These are phyloP conservation scores for Forsythia suspensa DNA, from an alignment of 257 asterid species.

Conservation along the genomic window DNA sequence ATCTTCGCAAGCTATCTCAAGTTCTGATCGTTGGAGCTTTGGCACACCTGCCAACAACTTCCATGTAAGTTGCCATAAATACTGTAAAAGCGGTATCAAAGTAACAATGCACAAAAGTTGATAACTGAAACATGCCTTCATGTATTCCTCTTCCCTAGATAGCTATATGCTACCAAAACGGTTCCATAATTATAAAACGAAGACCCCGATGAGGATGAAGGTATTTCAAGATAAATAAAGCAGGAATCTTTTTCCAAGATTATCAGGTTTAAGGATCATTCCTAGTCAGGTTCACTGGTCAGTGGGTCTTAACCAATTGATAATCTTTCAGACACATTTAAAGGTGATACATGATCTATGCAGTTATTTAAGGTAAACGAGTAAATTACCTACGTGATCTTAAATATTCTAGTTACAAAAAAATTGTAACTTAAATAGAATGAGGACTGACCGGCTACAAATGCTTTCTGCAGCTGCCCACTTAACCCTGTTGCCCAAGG, in stretches of 20 bases:
- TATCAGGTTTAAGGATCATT: background rate
- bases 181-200: background rate
- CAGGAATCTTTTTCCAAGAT: background rate
- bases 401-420: no score
- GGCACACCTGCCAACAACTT: slow-evolving; percentile 74
- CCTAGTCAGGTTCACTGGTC: background rate
- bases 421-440: background rate
- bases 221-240: background rate
- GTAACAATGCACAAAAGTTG: background rate
- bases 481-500: slow-evolving; percentile 96
- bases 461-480: slow-evolving; percentile 94
- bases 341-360: background rate
- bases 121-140: background rate
- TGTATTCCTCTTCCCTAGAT: background rate
- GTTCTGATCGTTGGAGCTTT: slow-evolving; percentile 76
- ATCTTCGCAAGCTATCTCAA: slow-evolving; percentile 93
- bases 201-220: background rate
- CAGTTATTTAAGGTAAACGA: background rate
- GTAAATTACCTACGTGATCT: no score
- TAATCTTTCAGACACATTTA: background rate
- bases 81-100: background rate
- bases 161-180: background rate
- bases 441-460: slow-evolving; percentile 56
- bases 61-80: background rate
- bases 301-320: background rate